Conservation (phyloP, 2,329 filamentous ascomycete genomes). For the Exophiala xenobiotica region DNA sequence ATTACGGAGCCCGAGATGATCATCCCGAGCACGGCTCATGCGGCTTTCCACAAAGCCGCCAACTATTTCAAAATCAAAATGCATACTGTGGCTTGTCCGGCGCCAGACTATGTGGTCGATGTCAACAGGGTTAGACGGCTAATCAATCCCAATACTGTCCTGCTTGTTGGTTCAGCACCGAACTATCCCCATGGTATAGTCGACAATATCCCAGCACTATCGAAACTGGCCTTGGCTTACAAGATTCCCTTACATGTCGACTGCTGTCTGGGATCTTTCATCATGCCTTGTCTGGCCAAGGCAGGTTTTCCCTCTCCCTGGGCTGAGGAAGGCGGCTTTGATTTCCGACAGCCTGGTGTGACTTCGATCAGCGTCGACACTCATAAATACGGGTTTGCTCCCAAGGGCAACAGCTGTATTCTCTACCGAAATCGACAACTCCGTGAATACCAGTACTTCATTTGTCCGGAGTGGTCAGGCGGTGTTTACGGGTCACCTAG, state of each 20-base stretch:
- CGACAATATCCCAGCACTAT: slow-evolving; percentile 85
- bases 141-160: slow-evolving; percentile 88
- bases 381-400: slow-evolving; percentile 98
- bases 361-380: slow-evolving; percentile 96
- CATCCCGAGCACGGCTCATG: slow-evolving; percentile 89
- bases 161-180: slow-evolving; percentile 90
- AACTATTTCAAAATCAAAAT: slow-evolving; percentile 97
- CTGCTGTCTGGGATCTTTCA: slow-evolving; percentile 94
- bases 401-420: slow-evolving; percentile 92
- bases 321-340: slow-evolving; percentile 74
- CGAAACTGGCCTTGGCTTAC: slow-evolving; percentile 74
- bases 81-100: slow-evolving; percentile 83
- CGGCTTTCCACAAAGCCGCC: slow-evolving; percentile 92
- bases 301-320: slow-evolving; percentile 71
- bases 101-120: slow-evolving; percentile 81
- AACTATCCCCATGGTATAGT: slow-evolving; percentile 99
- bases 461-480: slow-evolving; percentile 90
- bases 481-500: slow-evolving; percentile 93
- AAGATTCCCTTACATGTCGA: slow-evolving; percentile 91
- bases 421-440: slow-evolving; percentile 80
- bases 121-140: slow-evolving; percentile 74
- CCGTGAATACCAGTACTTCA: slow-evolving; percentile 92
- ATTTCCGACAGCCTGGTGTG: slow-evolving; percentile 91
- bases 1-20: slow-evolving; percentile 97
- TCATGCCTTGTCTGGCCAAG: slow-evolving; percentile 85